Evolutionary conservation across 164 flowering plant species (phyloP).

Genomic region (Piper betle): DNA sequence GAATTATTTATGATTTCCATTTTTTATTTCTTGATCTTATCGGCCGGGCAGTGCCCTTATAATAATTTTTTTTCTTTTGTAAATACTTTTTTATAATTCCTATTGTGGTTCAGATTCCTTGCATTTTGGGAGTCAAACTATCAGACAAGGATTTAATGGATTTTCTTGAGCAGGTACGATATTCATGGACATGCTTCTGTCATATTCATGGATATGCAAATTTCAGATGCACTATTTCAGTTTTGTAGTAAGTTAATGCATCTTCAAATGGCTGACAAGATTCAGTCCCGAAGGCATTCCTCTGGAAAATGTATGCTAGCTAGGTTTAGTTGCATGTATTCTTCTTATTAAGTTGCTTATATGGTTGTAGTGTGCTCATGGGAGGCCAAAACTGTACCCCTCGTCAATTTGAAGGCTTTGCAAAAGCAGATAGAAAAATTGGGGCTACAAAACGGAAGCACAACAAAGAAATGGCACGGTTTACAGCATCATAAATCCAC

Average conservation of each 20-base stretch:
- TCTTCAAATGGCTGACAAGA: no score
- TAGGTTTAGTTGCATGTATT: background rate
- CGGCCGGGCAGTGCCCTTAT: no score
- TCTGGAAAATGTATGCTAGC: no score
- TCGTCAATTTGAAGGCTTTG: conserved; percentile 65
- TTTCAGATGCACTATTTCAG: no score
- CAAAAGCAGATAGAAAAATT: conserved; percentile 57
- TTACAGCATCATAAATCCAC: conserved; percentile 32
- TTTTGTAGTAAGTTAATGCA: no score
- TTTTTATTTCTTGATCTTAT: no score
- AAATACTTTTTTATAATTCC: background rate
- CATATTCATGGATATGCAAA: no score
- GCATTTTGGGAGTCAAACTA: conserved; percentile 80
- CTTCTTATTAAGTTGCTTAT: background rate
- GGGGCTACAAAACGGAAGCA: conserved; percentile 10
- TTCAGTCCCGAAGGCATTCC: no score
- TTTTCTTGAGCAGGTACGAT: conserved; percentile 78
- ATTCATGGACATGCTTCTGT: background rate
- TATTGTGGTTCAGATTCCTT: conserved; percentile 52
- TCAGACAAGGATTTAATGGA: conserved; percentile 75
- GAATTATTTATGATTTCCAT: no score
- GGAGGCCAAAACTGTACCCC: conserved; percentile 85
- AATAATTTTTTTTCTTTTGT: background rate
- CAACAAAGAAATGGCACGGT: conserved; percentile 55
- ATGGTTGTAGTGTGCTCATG: conserved; percentile 88